Evolutionary conservation across 495 filamentous ascomycete genomes (phyloP).

Genomic region (Penicillium ochrochloron): DNA sequence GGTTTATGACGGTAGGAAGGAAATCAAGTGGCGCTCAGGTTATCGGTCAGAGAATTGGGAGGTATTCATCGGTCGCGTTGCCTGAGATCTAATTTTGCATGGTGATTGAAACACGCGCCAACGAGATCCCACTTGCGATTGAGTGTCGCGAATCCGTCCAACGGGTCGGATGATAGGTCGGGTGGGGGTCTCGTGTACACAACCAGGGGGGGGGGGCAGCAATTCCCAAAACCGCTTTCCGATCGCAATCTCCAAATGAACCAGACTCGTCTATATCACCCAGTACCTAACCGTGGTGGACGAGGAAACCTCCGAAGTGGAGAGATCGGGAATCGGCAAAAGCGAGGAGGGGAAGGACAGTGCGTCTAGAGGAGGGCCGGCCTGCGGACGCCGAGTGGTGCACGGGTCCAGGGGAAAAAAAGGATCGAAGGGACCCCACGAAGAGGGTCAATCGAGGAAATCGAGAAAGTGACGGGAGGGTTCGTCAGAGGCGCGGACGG

Average conservation of each 20-base stretch:
- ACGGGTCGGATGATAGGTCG: not conserved
- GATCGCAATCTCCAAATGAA: constrained; percentile 5
- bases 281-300: constrained; percentile 14
- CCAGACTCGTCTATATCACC: not conserved
- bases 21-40: constrained; percentile 27
- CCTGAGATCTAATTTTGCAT: constrained; percentile 46
- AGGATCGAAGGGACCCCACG: constrained; percentile 14
- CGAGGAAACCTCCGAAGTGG: constrained; percentile 13
- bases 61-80: constrained; percentile 36
- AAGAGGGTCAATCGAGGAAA: constrained; percentile 4
- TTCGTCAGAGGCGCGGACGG: constrained; percentile 12
- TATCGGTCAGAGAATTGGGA: constrained; percentile 26
- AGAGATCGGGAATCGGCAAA: constrained; percentile 22
- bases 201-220: not conserved
- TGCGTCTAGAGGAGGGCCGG: constrained; percentile 5
- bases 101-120: constrained; percentile 39
- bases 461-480: constrained; percentile 9
- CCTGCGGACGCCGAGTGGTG: constrained; percentile 15
- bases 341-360: constrained; percentile 20
- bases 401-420: constrained; percentile 11
- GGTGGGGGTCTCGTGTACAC: constrained; percentile 6
- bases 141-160: constrained; percentile 5
- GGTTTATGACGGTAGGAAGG: constrained; percentile 12
- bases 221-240: not conserved
- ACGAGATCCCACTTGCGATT: constrained; percentile 30